Evolutionary conservation across 192 early-diverging fungal genomes (phyloP).

Genomic region (Anaeromyces robustus): DNA sequence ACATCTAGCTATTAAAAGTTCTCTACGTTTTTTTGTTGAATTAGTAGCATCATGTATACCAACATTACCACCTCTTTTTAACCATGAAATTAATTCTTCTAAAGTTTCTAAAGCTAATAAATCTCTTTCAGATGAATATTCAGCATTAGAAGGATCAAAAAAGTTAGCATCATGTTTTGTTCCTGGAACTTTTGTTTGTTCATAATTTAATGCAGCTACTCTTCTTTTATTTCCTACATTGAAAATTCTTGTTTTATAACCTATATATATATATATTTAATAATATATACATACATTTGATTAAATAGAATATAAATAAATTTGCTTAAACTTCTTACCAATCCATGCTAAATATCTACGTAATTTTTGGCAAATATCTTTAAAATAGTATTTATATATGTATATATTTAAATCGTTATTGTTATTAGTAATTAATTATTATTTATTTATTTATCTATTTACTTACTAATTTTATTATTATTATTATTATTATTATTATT

Average conservation of each 20-base stretch:
- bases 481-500: not conserved
- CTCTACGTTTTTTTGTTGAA: constrained; percentile 55
- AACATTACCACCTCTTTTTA: constrained; percentile 43
- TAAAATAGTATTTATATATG: too few species aligned
- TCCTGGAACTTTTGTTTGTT: constrained; percentile 9
- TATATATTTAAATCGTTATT: too few species aligned
- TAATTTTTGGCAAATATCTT: constrained; percentile 91
- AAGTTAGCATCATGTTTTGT: constrained; percentile 68
- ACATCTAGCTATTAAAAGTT: constrained; percentile 22
- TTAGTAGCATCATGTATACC: constrained; percentile 78
- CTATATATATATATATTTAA: constrained; percentile 19
- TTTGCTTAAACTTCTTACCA: constrained; percentile 17
- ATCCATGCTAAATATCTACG: constrained; percentile 73
- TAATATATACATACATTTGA: not conserved
- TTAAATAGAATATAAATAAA: too few species aligned
- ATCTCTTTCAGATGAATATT: constrained; percentile 63
- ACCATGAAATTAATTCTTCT: constrained; percentile 81
- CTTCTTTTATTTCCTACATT: constrained; percentile 93
- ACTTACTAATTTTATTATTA: too few species aligned
- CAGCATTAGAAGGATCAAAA: constrained; percentile 78
- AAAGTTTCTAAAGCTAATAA: constrained; percentile 77
- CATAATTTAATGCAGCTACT: constrained; percentile 25
- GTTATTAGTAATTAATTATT: too few species aligned
- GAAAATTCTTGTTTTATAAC: constrained; percentile 52
- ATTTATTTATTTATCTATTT: too few species aligned